These are phyloP conservation scores for Alternaria sp. DNA, from an alignment of 2,329 filamentous ascomycete species.

Conservation along the genomic window DNA sequence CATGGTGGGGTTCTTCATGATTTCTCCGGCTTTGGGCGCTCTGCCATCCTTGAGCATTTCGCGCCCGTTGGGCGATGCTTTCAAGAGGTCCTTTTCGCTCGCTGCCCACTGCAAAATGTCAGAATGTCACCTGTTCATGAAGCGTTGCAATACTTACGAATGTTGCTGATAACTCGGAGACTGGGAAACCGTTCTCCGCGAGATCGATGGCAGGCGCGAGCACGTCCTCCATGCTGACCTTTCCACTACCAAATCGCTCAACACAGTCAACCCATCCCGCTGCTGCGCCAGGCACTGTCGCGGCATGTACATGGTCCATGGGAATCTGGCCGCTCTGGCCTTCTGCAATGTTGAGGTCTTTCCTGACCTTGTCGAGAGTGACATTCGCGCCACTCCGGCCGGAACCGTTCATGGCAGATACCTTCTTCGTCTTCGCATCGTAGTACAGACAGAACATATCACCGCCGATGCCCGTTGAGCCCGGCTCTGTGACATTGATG, in stretches of 20 bases:
- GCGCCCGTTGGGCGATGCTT: constrained; percentile 81
- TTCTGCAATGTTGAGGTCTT: constrained; percentile 69
- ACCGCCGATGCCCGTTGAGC: constrained; percentile 92
- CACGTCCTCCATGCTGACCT: constrained; percentile 76
- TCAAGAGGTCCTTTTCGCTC: constrained; percentile 68
- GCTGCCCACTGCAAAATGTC: constrained; percentile 68
- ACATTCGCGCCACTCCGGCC: constrained; percentile 77
- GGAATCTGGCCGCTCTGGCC: constrained; percentile 69
- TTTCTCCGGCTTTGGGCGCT: constrained; percentile 79
- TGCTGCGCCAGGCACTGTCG: constrained; percentile 87
- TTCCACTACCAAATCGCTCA: constrained; percentile 88
- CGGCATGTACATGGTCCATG: constrained; percentile 76
- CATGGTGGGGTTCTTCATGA: constrained; percentile 84
- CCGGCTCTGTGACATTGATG: constrained; percentile 91
- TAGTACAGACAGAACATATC: constrained; percentile 98
- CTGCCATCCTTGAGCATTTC: constrained; percentile 87
- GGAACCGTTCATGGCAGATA: constrained; percentile 89
- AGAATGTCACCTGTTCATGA: background rate
- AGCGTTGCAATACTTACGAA: constrained; percentile 62
- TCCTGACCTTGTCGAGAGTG: constrained; percentile 73
- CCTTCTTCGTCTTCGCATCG: constrained; percentile 79
- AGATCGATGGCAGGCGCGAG: constrained; percentile 83
- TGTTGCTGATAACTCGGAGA: constrained; percentile 76
- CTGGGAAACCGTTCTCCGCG: constrained; percentile 87
- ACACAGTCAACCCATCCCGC: constrained; percentile 93